Conservation (phyloP, 768 basidiomycete species). For the Hygrophorus russula region DNA sequence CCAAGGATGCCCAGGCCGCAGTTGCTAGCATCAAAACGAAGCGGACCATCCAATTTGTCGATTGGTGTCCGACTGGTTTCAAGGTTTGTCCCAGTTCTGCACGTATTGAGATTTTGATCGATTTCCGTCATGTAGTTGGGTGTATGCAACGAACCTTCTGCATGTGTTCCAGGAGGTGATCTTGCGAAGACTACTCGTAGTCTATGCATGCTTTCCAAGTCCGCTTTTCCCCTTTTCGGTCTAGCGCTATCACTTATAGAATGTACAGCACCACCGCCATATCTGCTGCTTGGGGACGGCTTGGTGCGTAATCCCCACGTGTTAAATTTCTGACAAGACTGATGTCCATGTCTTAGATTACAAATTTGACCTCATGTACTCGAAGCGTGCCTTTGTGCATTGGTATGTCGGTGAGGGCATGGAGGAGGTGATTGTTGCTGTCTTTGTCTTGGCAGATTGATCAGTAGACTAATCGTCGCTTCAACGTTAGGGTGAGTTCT, state of each 20-base stretch:
- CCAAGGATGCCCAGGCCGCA: conserved; percentile 91
- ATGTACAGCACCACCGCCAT: conserved; percentile 73
- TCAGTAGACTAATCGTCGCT: background rate
- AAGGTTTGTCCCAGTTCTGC: conserved; percentile 34
- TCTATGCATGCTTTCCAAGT: conserved; percentile 96
- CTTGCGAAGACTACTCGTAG: conserved; percentile 90
- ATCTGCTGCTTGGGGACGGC: conserved; percentile 87
- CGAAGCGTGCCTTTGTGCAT: conserved; percentile 85
- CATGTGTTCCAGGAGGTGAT: conserved; percentile 87
- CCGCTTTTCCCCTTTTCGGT: conserved; percentile 11
- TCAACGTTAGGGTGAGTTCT: conserved; percentile 74
- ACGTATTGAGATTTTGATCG: conserved; percentile 2
- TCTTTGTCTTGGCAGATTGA: background rate
- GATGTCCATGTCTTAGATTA: conserved; percentile 44
- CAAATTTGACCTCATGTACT: conserved; percentile 98
- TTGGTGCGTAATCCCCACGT: conserved; percentile 29
- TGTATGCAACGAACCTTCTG: conserved; percentile 94
- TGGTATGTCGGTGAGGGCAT: conserved; percentile 99
- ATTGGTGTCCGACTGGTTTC: conserved; percentile 98
- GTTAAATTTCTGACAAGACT: conserved; percentile 3
- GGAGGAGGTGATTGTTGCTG: conserved; percentile 60
- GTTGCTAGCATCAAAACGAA: conserved; percentile 94
- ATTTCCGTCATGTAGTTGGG: conserved; percentile 50
- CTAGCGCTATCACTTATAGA: background rate
- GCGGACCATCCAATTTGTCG: conserved; percentile 95